A percentile compares a stretch with the other conserved stretches of the same genome.
Evolutionary conservation across 176 grass and related monocot genomes (phyloP).

Genomic region (Oryza coarctata): DNA sequence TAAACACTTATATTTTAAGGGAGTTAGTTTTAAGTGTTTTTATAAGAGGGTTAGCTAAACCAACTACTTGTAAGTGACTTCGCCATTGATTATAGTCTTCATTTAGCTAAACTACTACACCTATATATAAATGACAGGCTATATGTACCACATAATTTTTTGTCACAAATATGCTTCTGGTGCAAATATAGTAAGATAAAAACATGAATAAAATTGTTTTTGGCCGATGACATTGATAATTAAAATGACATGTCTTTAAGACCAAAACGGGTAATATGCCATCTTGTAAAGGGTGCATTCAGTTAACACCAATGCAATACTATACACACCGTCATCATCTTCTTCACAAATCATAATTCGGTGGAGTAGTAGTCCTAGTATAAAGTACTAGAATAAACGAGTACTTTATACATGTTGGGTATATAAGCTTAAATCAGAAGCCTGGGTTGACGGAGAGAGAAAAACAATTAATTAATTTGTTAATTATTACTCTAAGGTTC

Average conservation of each 20-base stretch:
- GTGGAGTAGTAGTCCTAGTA: neutral
- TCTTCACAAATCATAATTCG: neutral
- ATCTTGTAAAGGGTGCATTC: neutral
- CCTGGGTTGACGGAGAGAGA: neutral
- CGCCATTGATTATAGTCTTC: neutral
- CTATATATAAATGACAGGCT: neutral
- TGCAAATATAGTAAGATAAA: too few relatives aligned
- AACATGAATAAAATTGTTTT: too few relatives aligned
- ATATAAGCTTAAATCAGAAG: neutral
- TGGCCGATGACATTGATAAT: neutral
- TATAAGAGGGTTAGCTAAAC: neutral
- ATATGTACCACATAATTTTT: neutral
- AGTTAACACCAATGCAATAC: neutral
- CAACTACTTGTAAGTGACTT: rapidly evolving
- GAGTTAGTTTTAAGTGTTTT: too few relatives aligned
- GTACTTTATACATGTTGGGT: neutral
- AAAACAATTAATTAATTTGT: neutral
- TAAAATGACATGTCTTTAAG: neutral
- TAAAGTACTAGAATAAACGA: neutral
- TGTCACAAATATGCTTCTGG: too few relatives aligned
- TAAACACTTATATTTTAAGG: rapidly evolving
- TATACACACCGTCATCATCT: neutral
- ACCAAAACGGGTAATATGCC: neutral
- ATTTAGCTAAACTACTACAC: neutral
- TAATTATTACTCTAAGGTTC: too few relatives aligned